A percentile compares a stretch with the other conserved stretches of the same genome.
Conservation (phyloP, 2,329 filamentous ascomycete species). For the Corynespora cassiicola region DNA sequence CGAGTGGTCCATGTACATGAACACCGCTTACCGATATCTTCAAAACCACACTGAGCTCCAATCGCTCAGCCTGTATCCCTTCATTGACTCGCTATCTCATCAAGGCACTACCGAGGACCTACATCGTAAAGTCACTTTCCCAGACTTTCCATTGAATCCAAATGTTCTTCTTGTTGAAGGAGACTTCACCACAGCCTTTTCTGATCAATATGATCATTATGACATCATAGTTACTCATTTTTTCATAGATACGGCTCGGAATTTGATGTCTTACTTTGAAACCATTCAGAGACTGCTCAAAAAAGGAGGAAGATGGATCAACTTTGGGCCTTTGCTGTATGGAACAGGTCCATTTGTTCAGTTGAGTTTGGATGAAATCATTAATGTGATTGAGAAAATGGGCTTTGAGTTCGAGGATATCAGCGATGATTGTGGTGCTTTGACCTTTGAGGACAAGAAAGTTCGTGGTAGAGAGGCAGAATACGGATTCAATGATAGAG, state of each 20-base stretch:
- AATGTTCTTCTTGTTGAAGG: slow-evolving; percentile 60
- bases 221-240: slow-evolving; percentile 64
- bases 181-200: slow-evolving; percentile 59
- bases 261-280: slow-evolving; percentile 62
- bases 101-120: slow-evolving; percentile 58
- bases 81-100: slow-evolving; percentile 64
- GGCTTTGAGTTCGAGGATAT: slow-evolving; percentile 61
- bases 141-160: slow-evolving; percentile 46
- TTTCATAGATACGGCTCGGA: slow-evolving; percentile 67
- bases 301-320: slow-evolving; percentile 61
- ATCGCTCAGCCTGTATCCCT: slow-evolving; percentile 54
- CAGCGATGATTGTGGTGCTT: slow-evolving; percentile 47
- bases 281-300: slow-evolving; percentile 58
- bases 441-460: slow-evolving; percentile 50
- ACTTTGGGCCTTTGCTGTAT: slow-evolving; percentile 63
- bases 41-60: slow-evolving; percentile 35
- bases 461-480: slow-evolving; percentile 57
- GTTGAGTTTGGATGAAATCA: slow-evolving; percentile 61
- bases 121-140: slow-evolving; percentile 55
- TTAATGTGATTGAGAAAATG: slow-evolving; percentile 55
- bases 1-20: slow-evolving; percentile 67
- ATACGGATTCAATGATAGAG: slow-evolving; percentile 60
- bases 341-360: slow-evolving; percentile 63
- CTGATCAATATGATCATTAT: slow-evolving; percentile 37
- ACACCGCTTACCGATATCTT: slow-evolving; percentile 60